phyloP scores from a whole-genome alignment of 2,329 filamentous ascomycete genomes.

The Talaromyces sp. region DNA sequence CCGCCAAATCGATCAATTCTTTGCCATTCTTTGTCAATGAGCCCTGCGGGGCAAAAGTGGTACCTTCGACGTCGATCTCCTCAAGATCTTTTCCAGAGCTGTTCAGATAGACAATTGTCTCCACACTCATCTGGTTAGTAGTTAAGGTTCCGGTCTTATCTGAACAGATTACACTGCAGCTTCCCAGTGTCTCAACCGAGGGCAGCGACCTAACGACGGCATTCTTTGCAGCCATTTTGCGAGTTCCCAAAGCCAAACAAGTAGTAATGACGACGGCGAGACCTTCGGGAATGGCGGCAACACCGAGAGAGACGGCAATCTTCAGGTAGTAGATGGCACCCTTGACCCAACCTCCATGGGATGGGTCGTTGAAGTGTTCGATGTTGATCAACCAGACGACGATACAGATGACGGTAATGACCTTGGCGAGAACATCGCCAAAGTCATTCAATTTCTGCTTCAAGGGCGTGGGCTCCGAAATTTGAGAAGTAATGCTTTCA shows the following conservation, averaged over 20 bases:
- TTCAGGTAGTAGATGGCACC: conserved; percentile 99
- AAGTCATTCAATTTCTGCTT: conserved; percentile 99
- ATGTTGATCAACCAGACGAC: conserved; percentile 99
- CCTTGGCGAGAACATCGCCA: conserved; percentile 91
- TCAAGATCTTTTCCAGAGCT: conserved; percentile 69
- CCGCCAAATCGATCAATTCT: conserved; percentile 62
- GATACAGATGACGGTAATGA: conserved; percentile 95
- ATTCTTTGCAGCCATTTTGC: conserved; percentile 98
- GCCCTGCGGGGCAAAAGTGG: conserved; percentile 83
- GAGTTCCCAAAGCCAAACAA: conserved; percentile 88
- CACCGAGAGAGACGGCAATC: conserved; percentile 96
- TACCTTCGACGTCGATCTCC: conserved; percentile 86
- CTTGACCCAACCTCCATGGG: conserved; percentile 90
- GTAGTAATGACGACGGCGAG: conserved; percentile 99
- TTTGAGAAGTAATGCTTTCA: conserved; percentile 96
- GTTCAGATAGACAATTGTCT: conserved; percentile 80
- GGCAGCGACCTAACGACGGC: conserved; percentile 93
- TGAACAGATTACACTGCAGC: conserved; percentile 98
- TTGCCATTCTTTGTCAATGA: conserved; percentile 66
- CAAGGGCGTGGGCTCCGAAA: conserved; percentile 91
- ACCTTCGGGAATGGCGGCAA: conserved; percentile 95
- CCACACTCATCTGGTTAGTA: conserved; percentile 99
- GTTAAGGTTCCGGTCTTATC: conserved; percentile 98
- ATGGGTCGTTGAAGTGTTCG: conserved; percentile 90
- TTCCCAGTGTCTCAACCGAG: conserved; percentile 95